Conservation (phyloP, 768 basidiomycete species). For the Lentinula guzmanii region DNA sequence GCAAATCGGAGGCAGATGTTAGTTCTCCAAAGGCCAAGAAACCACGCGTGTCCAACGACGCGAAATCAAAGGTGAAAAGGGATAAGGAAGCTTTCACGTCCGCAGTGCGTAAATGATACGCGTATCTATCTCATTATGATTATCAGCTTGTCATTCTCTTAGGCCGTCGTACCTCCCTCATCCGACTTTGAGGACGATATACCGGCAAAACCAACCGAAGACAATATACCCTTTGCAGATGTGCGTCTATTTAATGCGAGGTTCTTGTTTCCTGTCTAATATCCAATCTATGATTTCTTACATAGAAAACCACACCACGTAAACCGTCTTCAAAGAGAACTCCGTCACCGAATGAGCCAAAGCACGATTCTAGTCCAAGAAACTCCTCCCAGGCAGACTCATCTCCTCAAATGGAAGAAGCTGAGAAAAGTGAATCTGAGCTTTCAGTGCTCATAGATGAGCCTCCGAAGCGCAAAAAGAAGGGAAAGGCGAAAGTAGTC, state of each 20-base stretch:
- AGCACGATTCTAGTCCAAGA: neutral
- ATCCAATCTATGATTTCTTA: neutral
- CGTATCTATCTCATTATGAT: neutral
- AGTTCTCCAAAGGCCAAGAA: slow-evolving; percentile 5
- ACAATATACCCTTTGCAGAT: neutral
- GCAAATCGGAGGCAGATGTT: neutral
- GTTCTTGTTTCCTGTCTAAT: neutral
- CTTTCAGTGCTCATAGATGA: slow-evolving; percentile 52
- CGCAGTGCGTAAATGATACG: slow-evolving; percentile 19
- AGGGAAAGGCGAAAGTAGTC: slow-evolving; percentile 27
- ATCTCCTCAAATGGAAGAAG: neutral
- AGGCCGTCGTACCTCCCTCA: slow-evolving; percentile 25
- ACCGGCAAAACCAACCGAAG: neutral
- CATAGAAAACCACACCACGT: neutral
- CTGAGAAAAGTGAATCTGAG: slow-evolving; percentile 48
- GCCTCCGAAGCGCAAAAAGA: slow-evolving; percentile 39
- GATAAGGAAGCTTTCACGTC: slow-evolving; percentile 29
- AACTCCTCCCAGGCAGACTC: neutral
- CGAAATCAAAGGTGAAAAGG: neutral
- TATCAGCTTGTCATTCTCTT: slow-evolving; percentile 11
- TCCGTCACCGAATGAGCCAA: neutral
- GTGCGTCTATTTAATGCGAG: neutral
- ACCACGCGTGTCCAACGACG: neutral
- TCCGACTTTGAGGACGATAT: slow-evolving; percentile 28
- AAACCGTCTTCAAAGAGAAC: neutral